These are phyloP conservation scores for Priceomyces carsonii DNA, from an alignment of 805 yeast species.

Conservation along the genomic window DNA sequence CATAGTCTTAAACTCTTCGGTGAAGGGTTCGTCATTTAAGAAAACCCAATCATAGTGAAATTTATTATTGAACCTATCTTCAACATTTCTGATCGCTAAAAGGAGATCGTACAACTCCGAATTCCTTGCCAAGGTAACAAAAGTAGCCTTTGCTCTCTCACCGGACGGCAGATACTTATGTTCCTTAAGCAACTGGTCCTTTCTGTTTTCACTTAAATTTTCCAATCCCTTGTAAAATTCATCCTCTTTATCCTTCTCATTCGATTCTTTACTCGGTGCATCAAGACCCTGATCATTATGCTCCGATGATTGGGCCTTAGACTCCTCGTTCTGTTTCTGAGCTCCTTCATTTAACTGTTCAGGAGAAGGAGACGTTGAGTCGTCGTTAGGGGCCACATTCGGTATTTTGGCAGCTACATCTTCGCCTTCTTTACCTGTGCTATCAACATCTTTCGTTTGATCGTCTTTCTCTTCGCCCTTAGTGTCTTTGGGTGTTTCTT, in stretches of 20 bases:
- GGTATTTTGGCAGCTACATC: not conserved
- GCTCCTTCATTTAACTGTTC: too few relatives aligned
- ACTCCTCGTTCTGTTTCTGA: too few relatives aligned
- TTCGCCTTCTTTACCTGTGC: not conserved
- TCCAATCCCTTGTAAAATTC: not conserved
- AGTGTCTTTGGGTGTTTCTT: too few relatives aligned
- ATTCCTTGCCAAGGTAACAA: conserved; percentile 79
- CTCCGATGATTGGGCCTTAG: too few relatives aligned
- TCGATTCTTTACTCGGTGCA: not conserved
- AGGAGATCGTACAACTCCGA: conserved; percentile 63
- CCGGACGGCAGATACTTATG: conserved; percentile 1
- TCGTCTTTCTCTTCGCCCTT: not conserved
- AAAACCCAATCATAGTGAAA: conserved; percentile 95
- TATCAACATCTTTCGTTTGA: not conserved
- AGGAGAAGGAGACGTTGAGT: too few relatives aligned
- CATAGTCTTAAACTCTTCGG: conserved; percentile 72
- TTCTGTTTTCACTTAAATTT: not conserved
- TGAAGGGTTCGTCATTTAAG: conserved; percentile 82
- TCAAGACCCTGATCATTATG: not conserved
- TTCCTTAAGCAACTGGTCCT: conserved; percentile 2
- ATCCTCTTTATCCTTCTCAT: not conserved
- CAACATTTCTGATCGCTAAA: conserved; percentile 72
- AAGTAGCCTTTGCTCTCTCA: conserved; percentile 52
- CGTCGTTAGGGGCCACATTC: too few relatives aligned
- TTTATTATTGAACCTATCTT: conserved; percentile 83